Evolutionary conservation across 2,329 filamentous ascomycete genomes (phyloP).

Genomic region (Pseudopyricularia javanii): DNA sequence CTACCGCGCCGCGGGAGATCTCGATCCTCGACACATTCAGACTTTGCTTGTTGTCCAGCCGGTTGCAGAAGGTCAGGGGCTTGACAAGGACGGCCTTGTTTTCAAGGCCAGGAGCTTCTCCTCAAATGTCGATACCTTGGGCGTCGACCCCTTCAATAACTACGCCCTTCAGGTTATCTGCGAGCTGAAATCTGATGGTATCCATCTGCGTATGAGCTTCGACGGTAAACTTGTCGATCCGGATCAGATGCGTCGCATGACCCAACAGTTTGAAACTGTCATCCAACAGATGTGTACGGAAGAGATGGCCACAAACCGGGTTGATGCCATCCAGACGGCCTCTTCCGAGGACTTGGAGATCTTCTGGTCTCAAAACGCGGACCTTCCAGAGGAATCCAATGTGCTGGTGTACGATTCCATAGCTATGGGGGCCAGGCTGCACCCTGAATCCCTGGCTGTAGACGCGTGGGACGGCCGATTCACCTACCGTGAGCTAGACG

Average conservation of each 20-base stretch:
- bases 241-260: neutral
- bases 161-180: neutral
- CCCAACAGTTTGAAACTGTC: neutral
- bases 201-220: neutral
- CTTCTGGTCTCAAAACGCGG: neutral
- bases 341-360: neutral
- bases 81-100: neutral
- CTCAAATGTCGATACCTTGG: neutral
- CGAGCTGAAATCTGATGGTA: neutral
- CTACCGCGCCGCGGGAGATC: too few relatives aligned
- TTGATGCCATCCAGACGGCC: neutral
- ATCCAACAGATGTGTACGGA: neutral
- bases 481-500: constrained; percentile 17
- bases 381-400: constrained; percentile 1
- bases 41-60: neutral
- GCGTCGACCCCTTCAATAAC: neutral
- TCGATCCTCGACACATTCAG: too few relatives aligned
- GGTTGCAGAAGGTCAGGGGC: neutral
- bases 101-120: too few relatives aligned
- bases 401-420: neutral
- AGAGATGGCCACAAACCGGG: neutral
- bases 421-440: neutral
- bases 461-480: constrained; percentile 16
- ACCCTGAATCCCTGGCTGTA: constrained; percentile 14
- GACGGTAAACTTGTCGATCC: neutral